Evolutionary conservation across 495 filamentous ascomycete species (phyloP).

Genomic region (Penicillium daleae): DNA sequence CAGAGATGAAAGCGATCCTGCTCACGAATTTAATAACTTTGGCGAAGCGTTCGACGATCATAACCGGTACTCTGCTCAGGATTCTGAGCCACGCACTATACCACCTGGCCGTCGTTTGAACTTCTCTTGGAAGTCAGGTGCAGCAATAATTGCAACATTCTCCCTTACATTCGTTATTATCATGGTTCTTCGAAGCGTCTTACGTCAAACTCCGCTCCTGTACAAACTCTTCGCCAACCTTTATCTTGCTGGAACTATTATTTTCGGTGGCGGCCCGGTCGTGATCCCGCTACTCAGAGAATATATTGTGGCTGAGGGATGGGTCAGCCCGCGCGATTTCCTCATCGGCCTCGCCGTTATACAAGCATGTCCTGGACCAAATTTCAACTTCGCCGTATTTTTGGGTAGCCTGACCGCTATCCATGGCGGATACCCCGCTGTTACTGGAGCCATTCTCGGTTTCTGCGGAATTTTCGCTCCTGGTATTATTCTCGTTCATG

Average conservation of each 20-base stretch:
- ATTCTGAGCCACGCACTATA: neutral
- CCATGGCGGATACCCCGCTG: neutral
- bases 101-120: neutral
- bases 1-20: neutral
- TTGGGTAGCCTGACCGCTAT: constrained; percentile 1
- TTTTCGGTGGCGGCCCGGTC: constrained; percentile 3
- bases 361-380: constrained; percentile 9
- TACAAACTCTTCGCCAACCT: constrained; percentile 9
- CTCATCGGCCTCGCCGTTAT: constrained; percentile 11
- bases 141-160: constrained; percentile 3
- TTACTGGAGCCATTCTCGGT: neutral
- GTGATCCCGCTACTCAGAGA: neutral
- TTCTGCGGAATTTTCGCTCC: neutral
- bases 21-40: neutral
- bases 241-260: constrained; percentile 9
- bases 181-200: neutral
- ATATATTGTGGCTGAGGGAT: neutral
- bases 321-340: constrained; percentile 8
- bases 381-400: constrained; percentile 12
- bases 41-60: neutral
- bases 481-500: neutral
- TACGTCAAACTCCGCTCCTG: neutral
- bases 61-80: neutral
- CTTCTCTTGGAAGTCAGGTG: constrained; percentile 7
- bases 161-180: neutral